Percentiles rank a stretch among this genome's conserved stretches.
phyloP scores from a whole-genome alignment of 345 rosid species.

The Trapa bicornis region DNA sequence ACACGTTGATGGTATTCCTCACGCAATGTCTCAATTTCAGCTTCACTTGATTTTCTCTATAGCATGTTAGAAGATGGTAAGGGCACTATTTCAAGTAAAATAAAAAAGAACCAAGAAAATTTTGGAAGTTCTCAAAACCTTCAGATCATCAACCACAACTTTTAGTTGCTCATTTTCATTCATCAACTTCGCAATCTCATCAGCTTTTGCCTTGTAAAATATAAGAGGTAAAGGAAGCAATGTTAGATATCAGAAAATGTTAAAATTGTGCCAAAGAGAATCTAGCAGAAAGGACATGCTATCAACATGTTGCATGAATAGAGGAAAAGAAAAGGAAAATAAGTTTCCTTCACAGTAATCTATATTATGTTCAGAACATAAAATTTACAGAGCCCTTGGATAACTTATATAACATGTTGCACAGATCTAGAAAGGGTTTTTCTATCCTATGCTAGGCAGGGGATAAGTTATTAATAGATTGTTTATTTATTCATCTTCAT shows the following conservation, averaged over 20 bases:
- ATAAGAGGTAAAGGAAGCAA: neutral
- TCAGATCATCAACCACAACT: conserved; percentile 62
- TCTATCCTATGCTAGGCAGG: too few relatives aligned
- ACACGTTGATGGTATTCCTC: conserved; percentile 98
- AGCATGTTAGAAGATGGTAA: conserved; percentile 19
- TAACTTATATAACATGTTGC: neutral
- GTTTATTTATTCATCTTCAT: too few relatives aligned
- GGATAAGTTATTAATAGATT: too few relatives aligned
- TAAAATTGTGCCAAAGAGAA: neutral
- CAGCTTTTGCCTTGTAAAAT: conserved; percentile 83
- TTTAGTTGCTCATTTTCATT: conserved; percentile 93
- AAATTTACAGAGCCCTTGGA: neutral
- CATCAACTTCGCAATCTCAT: conserved; percentile 90
- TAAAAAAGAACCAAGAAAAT: neutral
- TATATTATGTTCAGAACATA: neutral
- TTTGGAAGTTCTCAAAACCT: conserved; percentile 38
- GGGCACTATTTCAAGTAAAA: conserved; percentile 1
- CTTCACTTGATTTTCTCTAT: conserved; percentile 84
- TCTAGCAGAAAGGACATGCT: neutral
- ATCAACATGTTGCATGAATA: neutral
- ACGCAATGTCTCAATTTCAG: conserved; percentile 87
- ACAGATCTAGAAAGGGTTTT: neutral
- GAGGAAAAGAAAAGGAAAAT: neutral
- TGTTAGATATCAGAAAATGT: neutral
- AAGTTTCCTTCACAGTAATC: neutral